Evolutionary conservation across 768 basidiomycete species (phyloP).

Genomic region (Russula sp.): DNA sequence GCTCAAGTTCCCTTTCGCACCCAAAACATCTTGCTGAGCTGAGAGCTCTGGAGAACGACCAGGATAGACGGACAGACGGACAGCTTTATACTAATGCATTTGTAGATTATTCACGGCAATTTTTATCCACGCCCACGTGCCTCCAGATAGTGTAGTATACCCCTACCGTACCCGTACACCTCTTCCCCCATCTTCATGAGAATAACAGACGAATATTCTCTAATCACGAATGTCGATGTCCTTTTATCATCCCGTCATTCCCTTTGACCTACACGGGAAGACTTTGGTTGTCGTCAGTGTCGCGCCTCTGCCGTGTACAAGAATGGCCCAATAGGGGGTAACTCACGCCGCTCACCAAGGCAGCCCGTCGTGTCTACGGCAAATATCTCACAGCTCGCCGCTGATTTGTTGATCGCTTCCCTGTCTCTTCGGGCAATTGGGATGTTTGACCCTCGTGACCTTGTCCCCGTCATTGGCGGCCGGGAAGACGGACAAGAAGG

Average conservation of each 20-base stretch:
- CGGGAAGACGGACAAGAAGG: slow-evolving; percentile 56
- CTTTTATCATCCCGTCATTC: slow-evolving; percentile 13
- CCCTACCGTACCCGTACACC: too few relatives aligned
- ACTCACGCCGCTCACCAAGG: slow-evolving; percentile 19
- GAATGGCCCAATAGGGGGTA: not conserved
- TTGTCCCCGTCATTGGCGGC: slow-evolving; percentile 69
- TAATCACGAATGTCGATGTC: not conserved
- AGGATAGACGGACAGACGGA: not conserved
- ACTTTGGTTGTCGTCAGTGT: slow-evolving; percentile 18
- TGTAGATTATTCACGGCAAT: not conserved
- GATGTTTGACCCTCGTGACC: slow-evolving; percentile 52
- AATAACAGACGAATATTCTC: too few relatives aligned
- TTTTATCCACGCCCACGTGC: not conserved
- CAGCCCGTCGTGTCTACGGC: slow-evolving; percentile 74
- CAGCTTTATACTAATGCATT: not conserved
- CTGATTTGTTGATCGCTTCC: slow-evolving; percentile 66
- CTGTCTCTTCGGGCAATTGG: slow-evolving; percentile 56
- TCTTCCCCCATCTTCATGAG: not conserved
- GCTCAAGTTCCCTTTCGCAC: slow-evolving; percentile 60
- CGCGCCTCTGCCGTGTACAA: not conserved
- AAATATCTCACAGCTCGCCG: slow-evolving; percentile 75
- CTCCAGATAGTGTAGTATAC: not conserved
- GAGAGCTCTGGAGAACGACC: slow-evolving; percentile 15
- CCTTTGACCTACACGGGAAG: slow-evolving; percentile 8
- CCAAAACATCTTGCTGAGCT: slow-evolving; percentile 61